Conservation (phyloP, 371 early-diverging fungal genomes). For the Syncephalastrum contaminatum region DNA sequence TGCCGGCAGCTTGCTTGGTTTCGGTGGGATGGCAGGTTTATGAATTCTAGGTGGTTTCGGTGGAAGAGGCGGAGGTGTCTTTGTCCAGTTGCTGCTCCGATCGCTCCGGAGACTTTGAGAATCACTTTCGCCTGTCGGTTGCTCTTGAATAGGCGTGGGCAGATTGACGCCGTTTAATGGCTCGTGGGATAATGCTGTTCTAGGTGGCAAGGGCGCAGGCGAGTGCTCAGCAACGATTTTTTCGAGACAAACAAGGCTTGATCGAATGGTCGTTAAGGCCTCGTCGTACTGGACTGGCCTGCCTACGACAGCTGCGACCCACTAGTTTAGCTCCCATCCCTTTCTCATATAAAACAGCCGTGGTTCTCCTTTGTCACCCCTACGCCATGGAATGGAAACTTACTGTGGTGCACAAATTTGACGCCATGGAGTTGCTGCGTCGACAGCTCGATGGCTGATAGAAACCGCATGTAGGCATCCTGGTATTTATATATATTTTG, state of each 20-base stretch:
- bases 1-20: conserved; percentile 22
- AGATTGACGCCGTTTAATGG: neutral
- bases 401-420: conserved; percentile 49
- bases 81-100: conserved; percentile 8
- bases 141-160: conserved; percentile 6
- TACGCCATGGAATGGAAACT: conserved; percentile 3
- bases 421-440: conserved; percentile 36
- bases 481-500: conserved; percentile 9
- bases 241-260: conserved; percentile 34
- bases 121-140: conserved; percentile 10
- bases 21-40: conserved; percentile 39
- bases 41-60: conserved; percentile 34
- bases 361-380: neutral
- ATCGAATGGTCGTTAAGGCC: conserved; percentile 29
- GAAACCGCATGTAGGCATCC: conserved; percentile 45
- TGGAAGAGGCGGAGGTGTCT: conserved; percentile 37
- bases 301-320: conserved; percentile 29
- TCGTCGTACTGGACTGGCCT: conserved; percentile 30
- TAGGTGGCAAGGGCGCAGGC: conserved; percentile 13
- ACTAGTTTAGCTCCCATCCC: neutral
- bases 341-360: neutral
- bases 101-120: conserved; percentile 3
- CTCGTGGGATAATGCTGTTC: neutral
- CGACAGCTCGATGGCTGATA: conserved; percentile 33
- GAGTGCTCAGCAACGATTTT: conserved; percentile 30